Base-by-base conservation (phyloP, 441 rosid genomes). In the Raphanus hybrid region DNA sequence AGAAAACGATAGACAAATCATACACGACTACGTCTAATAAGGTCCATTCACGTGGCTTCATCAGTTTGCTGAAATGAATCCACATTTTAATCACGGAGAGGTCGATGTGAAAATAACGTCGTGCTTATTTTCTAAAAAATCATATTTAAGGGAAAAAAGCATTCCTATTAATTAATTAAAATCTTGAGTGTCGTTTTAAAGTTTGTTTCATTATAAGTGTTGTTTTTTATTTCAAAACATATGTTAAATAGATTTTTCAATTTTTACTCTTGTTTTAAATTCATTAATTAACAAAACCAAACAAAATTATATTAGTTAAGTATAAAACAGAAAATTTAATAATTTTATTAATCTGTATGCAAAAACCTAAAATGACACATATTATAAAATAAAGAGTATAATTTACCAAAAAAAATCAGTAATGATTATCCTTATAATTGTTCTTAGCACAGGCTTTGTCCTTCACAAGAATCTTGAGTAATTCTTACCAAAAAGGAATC, bases 381-480 rank as follows among this genome's bases (percentile, higher is more conserved):
- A 23, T 23, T 23, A 23, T 23, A 23, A 23, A 23, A 23, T 2
- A 23, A 23, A 23, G 2, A 10, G 20, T 10, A 23, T 58, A 10
- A 3, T 57, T 58, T 57, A 18, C n/a, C 27, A 5, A 55, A 9
- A 23, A 0, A 18, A 12, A 18, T 55, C 29, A 8, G 61, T 9
- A 50, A 50, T 48, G 5, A 54, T 16, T 18, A 20, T 18, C 5
- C 61, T 57, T 18, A 57, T 57, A 57, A 20, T 20, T 57, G 82
- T 74, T 79, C 62, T 75, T 87, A 86, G 14, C 88, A 88, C 79
- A 86, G 69, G 67, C 84, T 83, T 18, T 82, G 12, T 88, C 94
- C 76, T 80, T 83, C 0, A 91, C 96, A 18, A 88, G 80, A 58
- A 71, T 37, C 27, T 35, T 35, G 39, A 35, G 39, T 35, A 35